phyloP scores from a whole-genome alignment of 768 basidiomycete genomes.

The Auriscalpium vulgare region DNA sequence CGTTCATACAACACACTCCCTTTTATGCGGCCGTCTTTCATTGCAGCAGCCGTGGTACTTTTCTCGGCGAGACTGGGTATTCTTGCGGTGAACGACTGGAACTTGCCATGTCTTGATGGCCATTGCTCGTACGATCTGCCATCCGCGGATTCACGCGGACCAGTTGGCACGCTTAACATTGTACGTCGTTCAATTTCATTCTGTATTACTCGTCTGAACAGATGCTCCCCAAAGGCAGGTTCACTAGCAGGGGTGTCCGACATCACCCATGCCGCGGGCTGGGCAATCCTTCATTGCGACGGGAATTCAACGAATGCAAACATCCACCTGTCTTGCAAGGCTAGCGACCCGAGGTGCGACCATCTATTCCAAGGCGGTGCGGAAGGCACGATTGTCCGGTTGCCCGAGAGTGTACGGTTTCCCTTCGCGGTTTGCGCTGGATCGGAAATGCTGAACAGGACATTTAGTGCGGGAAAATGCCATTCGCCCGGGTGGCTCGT shows the following conservation, averaged over 20 bases:
- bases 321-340: conserved; percentile 8
- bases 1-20: not conserved
- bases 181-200: not conserved
- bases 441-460: not conserved
- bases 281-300: conserved; percentile 15
- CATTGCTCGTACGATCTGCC: not conserved
- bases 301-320: not conserved
- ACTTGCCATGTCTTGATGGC: not conserved
- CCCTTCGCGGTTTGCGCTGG: not conserved
- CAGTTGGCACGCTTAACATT: not conserved
- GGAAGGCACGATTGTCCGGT: conserved; percentile 9
- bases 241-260: conserved; percentile 6
- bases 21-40: not conserved
- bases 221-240: not conserved
- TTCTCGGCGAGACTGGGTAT: not conserved
- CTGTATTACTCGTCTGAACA: too few species aligned
- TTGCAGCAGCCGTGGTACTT: not conserved
- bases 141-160: not conserved
- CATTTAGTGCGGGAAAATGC: not conserved
- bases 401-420: conserved; percentile 6
- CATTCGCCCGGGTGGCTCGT: not conserved
- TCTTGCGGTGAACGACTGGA: conserved; percentile 1
- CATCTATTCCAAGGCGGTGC: conserved; percentile 10
- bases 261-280: conserved; percentile 17
- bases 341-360: conserved; percentile 2